A percentile compares a stretch with the other conserved stretches of the same genome.
phyloP scores from a whole-genome alignment of 2,329 filamentous ascomycete species.

The Penicillium sp. region DNA sequence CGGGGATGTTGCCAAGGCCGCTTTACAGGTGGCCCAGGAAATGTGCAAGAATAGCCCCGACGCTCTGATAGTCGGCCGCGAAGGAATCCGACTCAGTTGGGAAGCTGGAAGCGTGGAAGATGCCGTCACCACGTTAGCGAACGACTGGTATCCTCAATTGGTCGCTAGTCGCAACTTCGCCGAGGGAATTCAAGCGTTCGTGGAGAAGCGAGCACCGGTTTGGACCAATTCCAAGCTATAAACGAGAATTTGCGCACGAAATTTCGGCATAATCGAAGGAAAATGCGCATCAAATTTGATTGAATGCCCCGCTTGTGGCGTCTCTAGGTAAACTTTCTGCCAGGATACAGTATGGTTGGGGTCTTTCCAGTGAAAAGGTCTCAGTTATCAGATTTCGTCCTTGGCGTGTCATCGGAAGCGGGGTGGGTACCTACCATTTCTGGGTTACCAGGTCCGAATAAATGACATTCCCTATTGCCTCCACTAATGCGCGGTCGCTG shows the following conservation, averaged over 20 bases:
- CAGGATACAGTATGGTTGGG: not conserved
- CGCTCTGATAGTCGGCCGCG: conserved; percentile 66
- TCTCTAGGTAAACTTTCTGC: not conserved
- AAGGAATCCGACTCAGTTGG: conserved; percentile 69
- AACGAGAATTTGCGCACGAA: not conserved
- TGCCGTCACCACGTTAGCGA: conserved; percentile 56
- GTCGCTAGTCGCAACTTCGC: conserved; percentile 67
- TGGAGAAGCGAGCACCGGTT: conserved; percentile 66
- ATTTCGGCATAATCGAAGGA: not conserved
- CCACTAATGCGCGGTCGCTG: not conserved
- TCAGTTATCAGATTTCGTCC: not conserved
- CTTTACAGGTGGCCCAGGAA: conserved; percentile 58
- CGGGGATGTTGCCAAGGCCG: conserved; percentile 32
- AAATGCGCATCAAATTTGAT: not conserved
- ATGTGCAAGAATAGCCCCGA: conserved; percentile 69
- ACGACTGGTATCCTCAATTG: conserved; percentile 59
- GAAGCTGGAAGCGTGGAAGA: conserved; percentile 64
- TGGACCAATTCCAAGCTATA: conserved; percentile 50
- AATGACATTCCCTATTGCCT: not conserved
- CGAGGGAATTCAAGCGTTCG: conserved; percentile 71
- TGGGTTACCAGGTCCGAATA: not conserved
- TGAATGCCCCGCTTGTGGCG: not conserved
- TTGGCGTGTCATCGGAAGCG: not conserved
- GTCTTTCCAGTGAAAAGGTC: not conserved
- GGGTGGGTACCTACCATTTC: not conserved